These are phyloP conservation scores for Dillenia turbinata DNA, from an alignment of 164 flowering plant species.

Conservation along the genomic window DNA sequence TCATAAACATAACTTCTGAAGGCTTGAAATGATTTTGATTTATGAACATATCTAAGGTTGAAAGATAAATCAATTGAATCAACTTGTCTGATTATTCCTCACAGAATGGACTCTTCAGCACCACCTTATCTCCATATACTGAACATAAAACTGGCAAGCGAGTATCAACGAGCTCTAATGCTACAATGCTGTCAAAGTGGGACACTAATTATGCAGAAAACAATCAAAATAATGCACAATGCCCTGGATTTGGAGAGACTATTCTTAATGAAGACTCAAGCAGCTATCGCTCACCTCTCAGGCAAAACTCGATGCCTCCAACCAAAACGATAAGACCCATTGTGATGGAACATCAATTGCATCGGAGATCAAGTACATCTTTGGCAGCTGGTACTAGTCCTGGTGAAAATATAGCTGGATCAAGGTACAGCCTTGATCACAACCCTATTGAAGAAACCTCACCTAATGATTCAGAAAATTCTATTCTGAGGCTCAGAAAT, in stretches of 20 bases:
- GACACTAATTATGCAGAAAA: conserved; percentile 55
- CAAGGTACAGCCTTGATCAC: conserved; percentile 28
- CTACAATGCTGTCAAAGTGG: conserved; percentile 52
- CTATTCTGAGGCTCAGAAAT: conserved; percentile 53
- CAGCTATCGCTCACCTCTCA: conserved; percentile 28
- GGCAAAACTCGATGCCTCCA: conserved; percentile 21
- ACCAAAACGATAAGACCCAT: conserved; percentile 17
- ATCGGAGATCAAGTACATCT: conserved; percentile 38
- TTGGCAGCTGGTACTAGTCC: conserved; percentile 56
- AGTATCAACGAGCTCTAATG: conserved; percentile 55
- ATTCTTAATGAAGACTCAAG: conserved; percentile 28
- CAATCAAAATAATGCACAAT: conserved; percentile 46
- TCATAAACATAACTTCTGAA: too few relatives aligned
- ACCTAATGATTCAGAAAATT: conserved; percentile 36
- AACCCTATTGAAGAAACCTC: conserved; percentile 19
- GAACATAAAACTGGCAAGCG: conserved; percentile 31
- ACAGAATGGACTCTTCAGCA: conserved; percentile 34
- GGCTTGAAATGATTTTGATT: too few relatives aligned
- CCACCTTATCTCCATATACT: conserved; percentile 17
- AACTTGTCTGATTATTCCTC: conserved; percentile 3
- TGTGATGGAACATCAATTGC: conserved; percentile 21
- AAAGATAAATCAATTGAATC: too few relatives aligned
- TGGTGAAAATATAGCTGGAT: conserved; percentile 47
- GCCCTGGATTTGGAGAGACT: conserved; percentile 21
- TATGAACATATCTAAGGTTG: too few relatives aligned